Evolutionary conservation across 257 asterid genomes (phyloP), one percentile per base, ranked within the genome.

Genomic region (Striga asiatica): DNA sequence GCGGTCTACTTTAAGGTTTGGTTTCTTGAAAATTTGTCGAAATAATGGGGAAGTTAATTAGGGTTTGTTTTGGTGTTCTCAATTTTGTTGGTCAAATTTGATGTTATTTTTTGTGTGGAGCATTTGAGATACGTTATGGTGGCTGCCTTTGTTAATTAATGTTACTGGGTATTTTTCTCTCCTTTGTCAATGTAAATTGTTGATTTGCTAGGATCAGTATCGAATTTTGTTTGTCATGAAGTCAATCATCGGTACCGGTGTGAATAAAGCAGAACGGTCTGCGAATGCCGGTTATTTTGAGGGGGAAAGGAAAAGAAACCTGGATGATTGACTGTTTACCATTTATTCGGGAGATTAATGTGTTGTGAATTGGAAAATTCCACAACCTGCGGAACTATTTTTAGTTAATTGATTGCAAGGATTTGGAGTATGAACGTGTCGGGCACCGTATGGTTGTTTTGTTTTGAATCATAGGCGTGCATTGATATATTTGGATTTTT

Each of bases 1-100:
- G 85, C 94, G 27, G 82, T 92, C 18, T 92, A 81, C 71, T 96
- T 73, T 48, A 92, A 92, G 97, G 99, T 92, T 32, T 18, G 17
- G 25, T 21, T 29, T 18, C 61, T 23, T 32, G 51, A 18, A 0
- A 34, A 9, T 52, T 39, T n/a, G n/a, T n/a, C n/a, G n/a, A n/a
- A n/a, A n/a, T n/a, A n/a, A n/a, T n/a, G n/a, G n/a, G n/a, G n/a
- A n/a, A n/a, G n/a, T n/a, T n/a, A n/a, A 19, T 20, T n/a, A 54
- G 5, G 39, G 8, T 27, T 35, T 9, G 49, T 8, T 37, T 50
- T 62, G 14, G 8, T 43, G 16, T 46, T 45, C 20, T 20, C 29
- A 3, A 13, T 61, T 22, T 41, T 39, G 35, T n/a, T n/a, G n/a
- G 53, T 60, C 50, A 29, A 53, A 35, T 25, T 38, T 41, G 62